Evolutionary conservation across 208 protist species (phyloP), one percentile per base, ranked within the genome.

Genomic region (Crithidia mellificae): DNA sequence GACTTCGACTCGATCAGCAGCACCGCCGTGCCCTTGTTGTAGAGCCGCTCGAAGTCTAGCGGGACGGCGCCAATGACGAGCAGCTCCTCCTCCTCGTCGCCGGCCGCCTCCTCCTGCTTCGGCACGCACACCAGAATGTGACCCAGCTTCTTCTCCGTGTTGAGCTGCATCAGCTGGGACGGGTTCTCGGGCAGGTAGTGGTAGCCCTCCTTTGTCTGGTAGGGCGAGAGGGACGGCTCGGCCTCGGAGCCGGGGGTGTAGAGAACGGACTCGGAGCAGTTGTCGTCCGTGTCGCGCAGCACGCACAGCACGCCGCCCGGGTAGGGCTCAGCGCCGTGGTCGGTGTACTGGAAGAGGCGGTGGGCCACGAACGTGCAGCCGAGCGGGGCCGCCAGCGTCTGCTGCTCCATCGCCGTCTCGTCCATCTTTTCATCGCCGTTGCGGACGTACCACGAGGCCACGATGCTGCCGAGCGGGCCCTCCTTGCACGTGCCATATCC

Each of bases 271-370:
- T 93, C 87, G 32, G 87, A 93, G 81, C 87, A 93, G 76, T 93
- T 92, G 72, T 96, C 90, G 51, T 93, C 87, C 9, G 83, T 91
- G 77, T 96, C 90, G 56, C 90, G 90, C 41, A 96, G 64, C 30
- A 96, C 85, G 46, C 90, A 96, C 14, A 93, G 72, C 11, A 96
- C 84, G 57, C 90, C 90, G 66, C 75, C 84, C 11, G 70, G 47
- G 72, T 88, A 92, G 6, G 84, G 74, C 47, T 80, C 62, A 39
- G 77, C 81, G 49, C 90, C 90, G 75, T 87, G 88, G 73, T 96
- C 90, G 12, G 87, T 92, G 80, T 92, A 96, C 78, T 96, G 90
- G 75, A 92, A 93, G n/a, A 96, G 58, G 61, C 80, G 85, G 63
- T 89, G 87, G n/a, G 80, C 82, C 12, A 93, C 84, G 65, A 96